These are phyloP conservation scores for Solanum lycopersicoides DNA, from an alignment of 257 asterid genomes.

Conservation along the genomic window DNA sequence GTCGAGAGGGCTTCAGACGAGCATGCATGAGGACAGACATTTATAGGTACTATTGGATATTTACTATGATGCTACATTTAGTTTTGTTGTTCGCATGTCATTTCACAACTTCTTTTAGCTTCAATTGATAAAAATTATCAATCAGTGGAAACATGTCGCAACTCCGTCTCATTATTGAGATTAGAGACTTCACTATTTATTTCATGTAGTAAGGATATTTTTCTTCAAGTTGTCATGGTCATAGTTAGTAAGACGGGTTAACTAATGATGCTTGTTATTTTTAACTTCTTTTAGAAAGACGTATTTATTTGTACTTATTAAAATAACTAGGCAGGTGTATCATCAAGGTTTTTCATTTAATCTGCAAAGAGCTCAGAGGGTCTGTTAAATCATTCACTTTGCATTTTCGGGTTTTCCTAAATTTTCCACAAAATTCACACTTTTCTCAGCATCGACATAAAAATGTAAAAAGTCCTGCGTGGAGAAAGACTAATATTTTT, in stretches of 20 bases:
- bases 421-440: not conserved
- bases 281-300: not conserved
- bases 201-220: not conserved
- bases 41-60: conserved; percentile 40
- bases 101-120: not conserved
- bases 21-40: conserved; percentile 95
- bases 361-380: not conserved
- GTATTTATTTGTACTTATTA: not conserved
- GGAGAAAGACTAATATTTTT: not conserved
- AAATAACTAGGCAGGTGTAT: not conserved
- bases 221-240: not conserved
- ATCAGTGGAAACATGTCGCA: not conserved
- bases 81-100: conserved; percentile 1
- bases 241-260: not conserved
- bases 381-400: not conserved
- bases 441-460: not conserved
- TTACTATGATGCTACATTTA: not conserved
- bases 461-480: not conserved
- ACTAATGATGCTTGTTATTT: not conserved
- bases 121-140: not conserved
- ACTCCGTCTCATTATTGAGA: not conserved
- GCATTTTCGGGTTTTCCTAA: not conserved
- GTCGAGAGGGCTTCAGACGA: conserved; percentile 90
- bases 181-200: not conserved
- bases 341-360: not conserved